Base-by-base conservation (phyloP, 805 yeast genomes). In the Saccharomycopsis schoenii region DNA sequence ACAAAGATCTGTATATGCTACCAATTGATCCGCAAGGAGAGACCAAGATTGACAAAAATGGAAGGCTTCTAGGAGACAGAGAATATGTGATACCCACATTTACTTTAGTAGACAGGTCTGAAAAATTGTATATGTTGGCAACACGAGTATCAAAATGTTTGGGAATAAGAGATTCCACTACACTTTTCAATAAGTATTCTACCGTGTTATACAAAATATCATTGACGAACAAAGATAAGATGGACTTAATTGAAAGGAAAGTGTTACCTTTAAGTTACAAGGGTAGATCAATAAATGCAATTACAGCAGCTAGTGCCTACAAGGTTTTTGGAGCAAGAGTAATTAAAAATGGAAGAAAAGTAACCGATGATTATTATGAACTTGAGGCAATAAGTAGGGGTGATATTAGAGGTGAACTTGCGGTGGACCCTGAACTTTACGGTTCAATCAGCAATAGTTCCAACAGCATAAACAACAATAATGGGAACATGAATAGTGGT, bases 131-230 rank as follows among this genome's bases (percentile, higher is more conserved):
- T 72, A 91, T 93, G 96, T 81, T 94, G 56, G 87, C 97, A 1
- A 92, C 98, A 0, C 98, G 94, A 70, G 97, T 97, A 1, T 97
- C 99, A 0, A 81, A 98, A 66, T 83, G 91, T 67, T 89, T 93
- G 64, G 97, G 97, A 1, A 89, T 92, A 74, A 59, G 94, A 62
- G 96, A 88, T 70, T 84, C 91, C 12, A 88, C 88, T 68, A 76
- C 86, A 60, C 74, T 88, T 62, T 88, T 88, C 73, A 88, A 85
- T 68, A 84, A 87, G 52, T 92, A 88, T 74, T 90, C 74, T 73
- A 81, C 84, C 58, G 77, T 82, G 58, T 76, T 94, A 58, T 86
- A 80, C 75, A 90, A 92, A 69, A 81, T 86, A 64, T 83, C 88
- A 11, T 77, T 92, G 55, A 77, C 82, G 11, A 89, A 88, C 63